A percentile compares a stretch with the other conserved stretches of the same genome.
These are phyloP conservation scores for Boletus pseudopeckii DNA, from an alignment of 768 basidiomycete species.

Conservation along the genomic window DNA sequence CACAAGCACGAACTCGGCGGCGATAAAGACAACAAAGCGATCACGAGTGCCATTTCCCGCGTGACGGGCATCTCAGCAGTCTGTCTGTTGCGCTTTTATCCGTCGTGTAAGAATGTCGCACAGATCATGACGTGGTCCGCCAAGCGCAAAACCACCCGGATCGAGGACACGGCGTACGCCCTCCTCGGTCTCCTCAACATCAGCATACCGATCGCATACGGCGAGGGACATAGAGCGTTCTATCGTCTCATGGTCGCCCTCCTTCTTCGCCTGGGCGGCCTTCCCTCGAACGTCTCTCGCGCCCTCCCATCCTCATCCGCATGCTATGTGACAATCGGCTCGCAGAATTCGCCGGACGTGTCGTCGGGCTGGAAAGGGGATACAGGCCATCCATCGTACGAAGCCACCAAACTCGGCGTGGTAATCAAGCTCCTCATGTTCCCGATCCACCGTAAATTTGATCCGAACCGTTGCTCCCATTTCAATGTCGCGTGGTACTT, in stretches of 20 bases:
- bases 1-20: neutral
- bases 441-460: constrained; percentile 3
- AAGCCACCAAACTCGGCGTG: constrained; percentile 16
- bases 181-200: constrained; percentile 11
- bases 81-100: neutral
- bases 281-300: too few species aligned
- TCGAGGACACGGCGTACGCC: constrained; percentile 7
- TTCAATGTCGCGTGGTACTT: constrained; percentile 6
- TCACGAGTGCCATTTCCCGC: neutral
- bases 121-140: constrained; percentile 11
- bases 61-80: constrained; percentile 2
- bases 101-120: constrained; percentile 4
- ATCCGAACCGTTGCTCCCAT: neutral
- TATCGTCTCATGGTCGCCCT: constrained; percentile 11
- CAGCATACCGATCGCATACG: constrained; percentile 11
- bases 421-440: constrained; percentile 8
- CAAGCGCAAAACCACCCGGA: constrained; percentile 10
- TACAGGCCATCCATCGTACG: constrained; percentile 7
- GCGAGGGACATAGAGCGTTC: constrained; percentile 8
- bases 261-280: too few species aligned
- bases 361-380: neutral
- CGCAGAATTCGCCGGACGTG: neutral
- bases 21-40: constrained; percentile 4
- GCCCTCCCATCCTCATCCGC: constrained; percentile 9
- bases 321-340: neutral